Evolutionary conservation across 192 early-diverging fungal genomes (phyloP), one percentile per base, ranked within the genome.

Genomic region (Entomortierella beljakovae): DNA sequence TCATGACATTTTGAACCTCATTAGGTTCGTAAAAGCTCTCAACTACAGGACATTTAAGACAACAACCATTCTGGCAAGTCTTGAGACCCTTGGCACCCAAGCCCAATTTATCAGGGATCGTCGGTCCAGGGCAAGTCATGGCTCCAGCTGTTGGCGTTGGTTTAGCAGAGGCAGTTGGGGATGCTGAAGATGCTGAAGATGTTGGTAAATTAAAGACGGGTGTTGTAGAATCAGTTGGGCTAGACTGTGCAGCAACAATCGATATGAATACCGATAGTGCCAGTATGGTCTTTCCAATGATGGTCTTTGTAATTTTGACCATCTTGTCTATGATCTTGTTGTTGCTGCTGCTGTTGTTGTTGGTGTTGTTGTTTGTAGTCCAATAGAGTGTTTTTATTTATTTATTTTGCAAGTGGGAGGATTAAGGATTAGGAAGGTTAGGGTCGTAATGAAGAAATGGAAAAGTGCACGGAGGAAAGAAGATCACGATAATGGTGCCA

Each of bases 11-110:
- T 6, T 79, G 34, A 4, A 79, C 42, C 38, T 49, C 48, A 49
- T 70, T 38, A 48, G 75, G 75, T 46, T 69, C 62, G 25, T 79
- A 79, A 38, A 79, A 70, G 51, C 51, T 57, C 37, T 79, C 57
- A 59, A 79, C 51, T 0, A 68, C 75, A 2, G 75, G 75, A 51
- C 75, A 79, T 15, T 49, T 61, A 49, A 79, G 57, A 51, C 75
- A 79, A 29, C 75, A 79, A 9, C 35, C 0, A 7, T 23, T 57
- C 15, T 13, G 9, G 10, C 50, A 56, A 6, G 56, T 65, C 1
- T 49, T 16, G 40, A 74, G 71, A n/a, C 37, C 55, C 22, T n/a
- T n/a, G n/a, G n/a, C n/a, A n/a, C n/a, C n/a, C n/a, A n/a, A n/a
- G n/a, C n/a, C n/a, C n/a, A n/a, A 32, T 4, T n/a, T 56, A 38